Base-by-base conservation (phyloP, 164 flowering plant genomes). In the Umbellularia californica region DNA sequence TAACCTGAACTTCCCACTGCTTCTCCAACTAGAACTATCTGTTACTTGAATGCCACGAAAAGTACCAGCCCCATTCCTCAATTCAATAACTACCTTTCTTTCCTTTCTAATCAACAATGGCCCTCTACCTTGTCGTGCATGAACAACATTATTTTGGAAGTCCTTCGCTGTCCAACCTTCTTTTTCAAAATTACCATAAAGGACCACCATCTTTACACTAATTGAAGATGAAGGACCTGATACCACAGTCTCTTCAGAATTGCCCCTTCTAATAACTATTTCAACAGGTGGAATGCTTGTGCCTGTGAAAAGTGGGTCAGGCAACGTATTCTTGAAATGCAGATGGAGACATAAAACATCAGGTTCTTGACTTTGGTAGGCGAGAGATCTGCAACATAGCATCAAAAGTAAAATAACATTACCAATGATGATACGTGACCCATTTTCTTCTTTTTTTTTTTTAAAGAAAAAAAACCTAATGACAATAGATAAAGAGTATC, bases 331-430 rank as follows among this genome's bases (percentile, higher is more conserved):
- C 17, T 52, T 52, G 58, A 52, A 52, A 17, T 0, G 19, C 19
- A 52, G 4, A 2, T 52, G 58, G 4, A 30, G 33, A 30, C 33
- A 30, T 30, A 30, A 30, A 83, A 72, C 73, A 69, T 72, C 82
- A 67, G 85, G 75, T 71, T 75, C 22, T 66, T 79, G 81, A 67
- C 64, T 77, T 63, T 58, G 85, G 68, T 71, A 55, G 17, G 60
- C 12, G n/a, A 77, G 33, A 30, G 33, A 50, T 60, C 94, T 88
- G 72, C 80, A 73, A 73, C 17, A 65, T 3, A 65, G n/a, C 22
- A 65, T n/a, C 5, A 72, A 41, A 73, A 50, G 3, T 3, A 70
- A 25, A 13, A 28, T 24, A 33, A 15, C 69, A 28, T 65, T 12
- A 28, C 7, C 7, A 33, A 65, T 28, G 6, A 65, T 30, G 5